These are phyloP conservation scores for Colletotrichum godetiae DNA, from an alignment of 2,329 filamentous ascomycete species.

Conservation along the genomic window DNA sequence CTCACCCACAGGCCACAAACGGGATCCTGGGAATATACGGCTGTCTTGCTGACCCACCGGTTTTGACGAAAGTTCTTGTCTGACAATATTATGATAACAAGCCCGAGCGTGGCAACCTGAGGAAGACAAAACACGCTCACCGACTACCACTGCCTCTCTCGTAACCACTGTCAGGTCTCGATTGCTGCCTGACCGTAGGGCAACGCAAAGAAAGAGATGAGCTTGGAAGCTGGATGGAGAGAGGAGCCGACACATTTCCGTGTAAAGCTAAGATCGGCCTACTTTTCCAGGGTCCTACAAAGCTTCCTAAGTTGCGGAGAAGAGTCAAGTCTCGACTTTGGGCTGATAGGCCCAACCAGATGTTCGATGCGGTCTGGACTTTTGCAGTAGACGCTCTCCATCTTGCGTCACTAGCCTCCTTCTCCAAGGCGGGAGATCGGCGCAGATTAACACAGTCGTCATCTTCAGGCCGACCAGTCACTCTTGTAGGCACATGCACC, in stretches of 20 bases:
- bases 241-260: not conserved
- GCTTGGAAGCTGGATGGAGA: not conserved
- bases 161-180: not conserved
- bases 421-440: conserved; percentile 32
- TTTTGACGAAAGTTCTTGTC: not conserved
- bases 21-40: not conserved
- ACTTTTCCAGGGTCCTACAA: not conserved
- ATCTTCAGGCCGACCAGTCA: not conserved
- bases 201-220: not conserved
- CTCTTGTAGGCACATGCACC: not conserved
- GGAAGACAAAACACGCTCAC: not conserved
- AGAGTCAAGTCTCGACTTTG: not conserved
- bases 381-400: conserved; percentile 12
- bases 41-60: not conserved
- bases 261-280: not conserved
- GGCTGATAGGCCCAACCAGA: not conserved
- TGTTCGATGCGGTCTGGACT: not conserved
- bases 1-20: not conserved
- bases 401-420: conserved; percentile 25
- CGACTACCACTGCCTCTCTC: not conserved
- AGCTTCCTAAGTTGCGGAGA: conserved; percentile 1
- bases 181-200: conserved; percentile 1
- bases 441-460: conserved; percentile 20
- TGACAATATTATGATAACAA: not conserved
- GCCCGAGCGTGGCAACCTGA: not conserved